These are phyloP conservation scores for Cryptococcus sp. DNA, from an alignment of 1,284 basidiomycete genomes.

Conservation along the genomic window DNA sequence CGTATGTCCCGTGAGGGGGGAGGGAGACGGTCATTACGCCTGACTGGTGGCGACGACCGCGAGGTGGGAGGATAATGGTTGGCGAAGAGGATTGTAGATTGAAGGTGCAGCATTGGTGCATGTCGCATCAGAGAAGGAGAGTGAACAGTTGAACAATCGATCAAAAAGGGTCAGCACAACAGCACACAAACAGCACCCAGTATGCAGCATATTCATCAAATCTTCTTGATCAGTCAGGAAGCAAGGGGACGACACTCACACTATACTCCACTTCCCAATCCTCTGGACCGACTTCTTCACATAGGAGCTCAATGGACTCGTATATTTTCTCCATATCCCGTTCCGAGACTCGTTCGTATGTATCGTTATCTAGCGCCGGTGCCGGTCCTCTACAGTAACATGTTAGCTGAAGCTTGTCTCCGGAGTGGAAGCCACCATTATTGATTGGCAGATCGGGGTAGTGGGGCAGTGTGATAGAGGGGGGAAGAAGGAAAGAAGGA, in stretches of 20 bases:
- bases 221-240: not conserved
- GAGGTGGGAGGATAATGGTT: too few relatives aligned
- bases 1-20: conserved; percentile 88
- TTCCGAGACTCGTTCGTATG: conserved; percentile 78
- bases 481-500: too few relatives aligned
- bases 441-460: too few relatives aligned
- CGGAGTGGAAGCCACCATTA: too few relatives aligned
- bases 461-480: too few relatives aligned
- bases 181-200: too few relatives aligned
- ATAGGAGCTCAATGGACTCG: conserved; percentile 72
- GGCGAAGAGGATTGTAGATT: conserved; percentile 17
- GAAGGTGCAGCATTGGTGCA: not conserved
- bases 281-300: conserved; percentile 62
- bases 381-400: too few relatives aligned
- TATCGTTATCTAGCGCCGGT: too few relatives aligned
- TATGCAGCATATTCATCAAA: not conserved
- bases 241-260: conserved; percentile 60
- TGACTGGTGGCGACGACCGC: conserved; percentile 58
- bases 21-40: conserved; percentile 88
- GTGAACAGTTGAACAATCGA: too few relatives aligned
- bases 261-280: conserved; percentile 91
- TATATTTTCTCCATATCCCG: conserved; percentile 78
- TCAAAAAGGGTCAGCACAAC: not conserved
- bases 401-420: too few relatives aligned
- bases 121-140: not conserved